These are phyloP conservation scores for Xylariaceae sp. DNA, from an alignment of 2,329 filamentous ascomycete species.

Conservation along the genomic window DNA sequence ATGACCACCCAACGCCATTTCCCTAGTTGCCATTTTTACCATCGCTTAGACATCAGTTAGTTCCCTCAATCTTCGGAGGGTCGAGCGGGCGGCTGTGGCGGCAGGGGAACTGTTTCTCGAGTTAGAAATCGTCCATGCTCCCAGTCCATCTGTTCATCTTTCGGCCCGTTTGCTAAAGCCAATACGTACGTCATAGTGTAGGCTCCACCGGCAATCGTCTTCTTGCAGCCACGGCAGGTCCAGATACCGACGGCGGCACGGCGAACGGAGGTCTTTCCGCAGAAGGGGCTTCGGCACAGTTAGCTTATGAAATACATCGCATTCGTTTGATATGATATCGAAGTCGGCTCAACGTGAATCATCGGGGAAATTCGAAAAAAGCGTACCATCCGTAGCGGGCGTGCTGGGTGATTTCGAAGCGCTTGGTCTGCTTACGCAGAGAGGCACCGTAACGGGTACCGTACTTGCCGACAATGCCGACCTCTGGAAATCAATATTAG, in stretches of 20 bases:
- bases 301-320: conserved; percentile 5
- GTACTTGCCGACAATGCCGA: conserved; percentile 20
- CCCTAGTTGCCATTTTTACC: conserved; percentile 14
- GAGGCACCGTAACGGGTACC: conserved; percentile 75
- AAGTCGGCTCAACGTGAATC: not conserved
- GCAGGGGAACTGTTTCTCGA: conserved; percentile 14
- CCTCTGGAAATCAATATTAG: conserved; percentile 41
- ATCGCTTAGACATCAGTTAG: conserved; percentile 20
- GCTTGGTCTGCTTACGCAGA: conserved; percentile 98
- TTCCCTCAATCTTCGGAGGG: conserved; percentile 19
- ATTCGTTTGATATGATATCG: not conserved
- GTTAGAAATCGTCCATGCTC: conserved; percentile 7
- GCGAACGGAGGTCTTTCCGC: conserved; percentile 83
- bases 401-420: conserved; percentile 99
- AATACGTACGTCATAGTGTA: conserved; percentile 93
- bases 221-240: conserved; percentile 93
- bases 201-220: conserved; percentile 88
- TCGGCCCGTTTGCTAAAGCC: not conserved
- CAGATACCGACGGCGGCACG: conserved; percentile 91
- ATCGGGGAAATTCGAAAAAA: conserved; percentile 1
- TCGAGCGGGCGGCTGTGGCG: conserved; percentile 18
- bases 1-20: conserved; percentile 20
- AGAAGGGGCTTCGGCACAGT: conserved; percentile 64
- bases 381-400: conserved; percentile 60
- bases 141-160: not conserved